Percentiles rank a stretch among this genome's conserved stretches.
These are phyloP conservation scores for Olyra latifolia DNA, from an alignment of 176 grass and related monocot genomes.

Conservation along the genomic window DNA sequence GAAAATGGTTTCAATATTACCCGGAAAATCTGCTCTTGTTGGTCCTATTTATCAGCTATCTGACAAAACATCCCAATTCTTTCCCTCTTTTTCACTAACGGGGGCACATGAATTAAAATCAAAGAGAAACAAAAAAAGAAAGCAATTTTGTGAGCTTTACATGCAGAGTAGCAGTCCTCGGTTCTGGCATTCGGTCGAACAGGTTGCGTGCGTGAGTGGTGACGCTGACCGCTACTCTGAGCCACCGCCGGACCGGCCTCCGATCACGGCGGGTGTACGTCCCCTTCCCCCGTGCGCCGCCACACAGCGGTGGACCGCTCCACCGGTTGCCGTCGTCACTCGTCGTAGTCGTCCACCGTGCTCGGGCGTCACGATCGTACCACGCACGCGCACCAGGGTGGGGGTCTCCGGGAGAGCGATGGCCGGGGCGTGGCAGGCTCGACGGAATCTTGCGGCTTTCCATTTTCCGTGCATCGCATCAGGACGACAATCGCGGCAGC, in stretches of 20 bases:
- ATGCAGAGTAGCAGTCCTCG: neutral
- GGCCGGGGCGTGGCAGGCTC: neutral
- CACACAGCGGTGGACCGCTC: neutral
- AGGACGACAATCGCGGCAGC: neutral
- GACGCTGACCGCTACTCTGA: neutral
- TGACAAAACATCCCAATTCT: neutral
- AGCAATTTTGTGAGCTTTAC: neutral
- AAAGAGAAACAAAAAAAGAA: neutral
- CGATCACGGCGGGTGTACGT: neutral
- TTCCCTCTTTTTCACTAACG: neutral
- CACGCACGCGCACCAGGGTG: neutral
- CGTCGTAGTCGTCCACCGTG: neutral
- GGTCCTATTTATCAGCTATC: neutral
- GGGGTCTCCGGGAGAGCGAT: neutral
- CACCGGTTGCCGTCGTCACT: neutral
- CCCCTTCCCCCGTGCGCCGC: neutral
- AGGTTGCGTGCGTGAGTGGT: neutral
- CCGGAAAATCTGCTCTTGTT: neutral
- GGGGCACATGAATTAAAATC: neutral
- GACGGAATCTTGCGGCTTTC: too few species aligned
- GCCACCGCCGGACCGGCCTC: neutral
- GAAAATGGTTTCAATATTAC: neutral
- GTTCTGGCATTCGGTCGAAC: slow-evolving; percentile 29
- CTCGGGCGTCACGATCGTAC: slow-evolving; percentile 5
- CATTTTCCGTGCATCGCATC: neutral